Evolutionary conservation across 768 basidiomycete species (phyloP).

Genomic region (Mycena haematopus): DNA sequence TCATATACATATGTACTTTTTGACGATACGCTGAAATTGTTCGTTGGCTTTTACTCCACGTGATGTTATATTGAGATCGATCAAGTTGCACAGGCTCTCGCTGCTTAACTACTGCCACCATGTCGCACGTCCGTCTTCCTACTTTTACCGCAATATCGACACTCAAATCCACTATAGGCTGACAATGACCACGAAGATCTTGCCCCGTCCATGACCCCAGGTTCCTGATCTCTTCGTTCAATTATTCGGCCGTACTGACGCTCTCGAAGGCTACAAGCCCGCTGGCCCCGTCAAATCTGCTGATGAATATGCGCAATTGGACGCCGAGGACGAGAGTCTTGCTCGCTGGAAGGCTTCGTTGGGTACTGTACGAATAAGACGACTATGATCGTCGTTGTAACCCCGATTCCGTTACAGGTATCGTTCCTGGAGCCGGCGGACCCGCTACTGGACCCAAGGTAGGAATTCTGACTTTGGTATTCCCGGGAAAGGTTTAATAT

Average conservation of each 20-base stretch:
- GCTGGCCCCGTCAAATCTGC: slow-evolving; percentile 64
- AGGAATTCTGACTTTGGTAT: slow-evolving; percentile 14
- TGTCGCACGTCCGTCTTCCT: slow-evolving; percentile 22
- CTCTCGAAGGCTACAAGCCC: slow-evolving; percentile 73
- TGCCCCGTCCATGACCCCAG: slow-evolving; percentile 70
- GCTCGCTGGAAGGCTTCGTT: slow-evolving; percentile 96
- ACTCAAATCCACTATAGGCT: slow-evolving; percentile 31
- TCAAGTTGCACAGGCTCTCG: too few relatives aligned
- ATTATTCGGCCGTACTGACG: slow-evolving; percentile 16
- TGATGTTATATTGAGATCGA: too few relatives aligned
- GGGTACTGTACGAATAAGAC: slow-evolving; percentile 64
- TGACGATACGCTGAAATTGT: neutral
- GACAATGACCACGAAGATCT: slow-evolving; percentile 78
- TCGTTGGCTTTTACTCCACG: neutral
- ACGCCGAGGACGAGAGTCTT: slow-evolving; percentile 91
- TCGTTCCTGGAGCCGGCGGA: slow-evolving; percentile 58
- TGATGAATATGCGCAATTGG: slow-evolving; percentile 85
- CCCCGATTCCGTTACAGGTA: slow-evolving; percentile 50
- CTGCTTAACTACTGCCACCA: slow-evolving; percentile 8
- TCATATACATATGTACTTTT: slow-evolving; percentile 27
- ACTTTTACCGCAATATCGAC: slow-evolving; percentile 1
- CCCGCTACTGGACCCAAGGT: slow-evolving; percentile 72
- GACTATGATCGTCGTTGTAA: slow-evolving; percentile 59
- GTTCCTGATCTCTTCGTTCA: slow-evolving; percentile 40
- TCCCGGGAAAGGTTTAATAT: slow-evolving; percentile 26